A percentile compares a stretch with the other conserved stretches of the same genome.
These are phyloP conservation scores for Microbotryum lychnidis-dioicae DNA, from an alignment of 1,284 basidiomycete genomes.

Conservation along the genomic window DNA sequence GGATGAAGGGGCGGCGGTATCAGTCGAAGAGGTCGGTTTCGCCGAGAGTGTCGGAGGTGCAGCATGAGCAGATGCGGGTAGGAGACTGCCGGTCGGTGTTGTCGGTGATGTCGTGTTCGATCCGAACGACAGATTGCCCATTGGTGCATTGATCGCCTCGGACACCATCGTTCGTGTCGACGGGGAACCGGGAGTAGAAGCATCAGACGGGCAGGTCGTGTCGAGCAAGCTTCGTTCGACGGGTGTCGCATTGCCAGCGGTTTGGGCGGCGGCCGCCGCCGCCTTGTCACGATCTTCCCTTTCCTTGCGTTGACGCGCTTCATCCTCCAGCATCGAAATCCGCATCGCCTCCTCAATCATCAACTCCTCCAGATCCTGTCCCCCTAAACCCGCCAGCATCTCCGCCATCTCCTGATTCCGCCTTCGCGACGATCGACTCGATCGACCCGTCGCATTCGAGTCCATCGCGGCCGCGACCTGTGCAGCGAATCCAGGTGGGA, in stretches of 20 bases:
- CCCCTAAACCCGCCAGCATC: constrained; percentile 24
- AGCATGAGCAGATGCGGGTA: too few species aligned
- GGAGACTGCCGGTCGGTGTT: too few species aligned
- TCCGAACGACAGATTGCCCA: background rate
- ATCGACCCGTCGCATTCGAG: constrained; percentile 6
- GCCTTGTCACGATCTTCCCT: constrained; percentile 28
- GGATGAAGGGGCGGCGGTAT: too few species aligned
- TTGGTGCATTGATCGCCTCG: constrained; percentile 18
- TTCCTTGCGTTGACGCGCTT: constrained; percentile 44
- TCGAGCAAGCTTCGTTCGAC: too few species aligned
- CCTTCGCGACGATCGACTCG: constrained; percentile 9
- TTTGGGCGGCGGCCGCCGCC: background rate
- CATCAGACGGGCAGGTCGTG: too few species aligned
- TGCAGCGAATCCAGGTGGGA: constrained; percentile 47
- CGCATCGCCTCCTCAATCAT: constrained; percentile 99
- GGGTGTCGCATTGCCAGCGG: background rate
- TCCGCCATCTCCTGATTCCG: constrained; percentile 20
- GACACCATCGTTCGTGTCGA: constrained; percentile 3
- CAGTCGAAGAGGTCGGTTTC: too few species aligned
- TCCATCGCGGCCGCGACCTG: constrained; percentile 49
- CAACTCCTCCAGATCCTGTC: constrained; percentile 49
- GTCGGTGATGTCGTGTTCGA: too few species aligned
- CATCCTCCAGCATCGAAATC: constrained; percentile 81
- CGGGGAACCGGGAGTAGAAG: too few species aligned
- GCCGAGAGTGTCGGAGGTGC: too few species aligned